These are phyloP conservation scores for Trichoderma sp. DNA, from an alignment of 2,329 filamentous ascomycete genomes.

Conservation along the genomic window DNA sequence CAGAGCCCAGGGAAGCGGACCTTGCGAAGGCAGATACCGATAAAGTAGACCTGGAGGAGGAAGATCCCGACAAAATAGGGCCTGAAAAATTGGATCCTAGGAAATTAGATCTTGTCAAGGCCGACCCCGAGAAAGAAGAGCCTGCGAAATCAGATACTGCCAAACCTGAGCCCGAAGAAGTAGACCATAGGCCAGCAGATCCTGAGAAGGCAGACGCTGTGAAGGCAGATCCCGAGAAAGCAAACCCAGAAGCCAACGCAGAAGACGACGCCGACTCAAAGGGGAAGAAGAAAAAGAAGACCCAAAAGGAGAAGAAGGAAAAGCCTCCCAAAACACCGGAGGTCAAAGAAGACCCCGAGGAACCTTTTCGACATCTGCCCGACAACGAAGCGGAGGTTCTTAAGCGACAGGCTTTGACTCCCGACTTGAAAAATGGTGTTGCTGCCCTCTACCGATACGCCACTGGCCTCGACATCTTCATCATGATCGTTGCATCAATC, in stretches of 20 bases:
- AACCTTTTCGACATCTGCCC: slow-evolving; percentile 61
- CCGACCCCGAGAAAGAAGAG: neutral
- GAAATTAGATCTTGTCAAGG: neutral
- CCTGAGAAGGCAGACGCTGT: neutral
- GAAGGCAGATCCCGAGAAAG: neutral
- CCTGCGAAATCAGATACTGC: neutral
- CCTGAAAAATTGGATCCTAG: neutral
- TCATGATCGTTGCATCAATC: slow-evolving; percentile 59
- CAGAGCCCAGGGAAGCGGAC: neutral
- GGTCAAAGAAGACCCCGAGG: slow-evolving; percentile 41
- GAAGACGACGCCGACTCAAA: neutral
- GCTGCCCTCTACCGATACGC: slow-evolving; percentile 68
- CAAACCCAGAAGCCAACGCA: neutral
- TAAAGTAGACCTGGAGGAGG: neutral
- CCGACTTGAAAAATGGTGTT: slow-evolving; percentile 61
- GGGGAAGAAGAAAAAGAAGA: neutral
- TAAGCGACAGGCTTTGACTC: slow-evolving; percentile 64
- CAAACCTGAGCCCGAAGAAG: neutral
- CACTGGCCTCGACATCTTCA: slow-evolving; percentile 59
- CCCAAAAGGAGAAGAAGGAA: slow-evolving; percentile 13
- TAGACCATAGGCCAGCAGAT: neutral
- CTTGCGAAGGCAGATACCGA: neutral
- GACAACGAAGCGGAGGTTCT: slow-evolving; percentile 64
- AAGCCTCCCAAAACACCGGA: neutral
- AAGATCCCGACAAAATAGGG: neutral